These are phyloP conservation scores for Quercus variabilis DNA, from an alignment of 306 rosid species.

Conservation along the genomic window DNA sequence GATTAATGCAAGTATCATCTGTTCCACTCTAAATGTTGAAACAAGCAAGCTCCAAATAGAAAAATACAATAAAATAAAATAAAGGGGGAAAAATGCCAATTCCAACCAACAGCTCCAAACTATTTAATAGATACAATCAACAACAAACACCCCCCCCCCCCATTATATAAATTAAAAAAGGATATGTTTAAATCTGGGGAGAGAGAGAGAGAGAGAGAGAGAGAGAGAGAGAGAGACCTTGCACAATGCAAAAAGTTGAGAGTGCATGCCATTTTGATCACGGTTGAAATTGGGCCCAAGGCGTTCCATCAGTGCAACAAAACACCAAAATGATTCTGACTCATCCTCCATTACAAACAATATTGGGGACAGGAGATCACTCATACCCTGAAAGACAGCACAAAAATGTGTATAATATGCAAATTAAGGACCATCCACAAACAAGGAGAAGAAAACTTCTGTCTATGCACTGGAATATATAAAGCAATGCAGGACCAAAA, in stretches of 20 bases:
- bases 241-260: constrained; percentile 96
- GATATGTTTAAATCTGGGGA: too few species aligned
- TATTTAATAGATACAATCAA: not conserved
- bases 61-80: too few species aligned
- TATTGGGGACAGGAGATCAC: constrained; percentile 93
- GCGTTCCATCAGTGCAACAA: constrained; percentile 88
- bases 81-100: not conserved
- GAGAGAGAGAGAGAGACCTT: constrained; percentile 53
- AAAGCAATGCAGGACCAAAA: not conserved
- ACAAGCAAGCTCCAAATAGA: too few species aligned
- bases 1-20: too few species aligned
- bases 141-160: too few species aligned
- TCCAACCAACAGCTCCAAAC: not conserved
- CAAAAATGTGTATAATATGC: constrained; percentile 10
- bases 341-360: constrained; percentile 85
- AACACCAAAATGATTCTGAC: constrained; percentile 97
- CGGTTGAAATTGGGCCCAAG: constrained; percentile 99
- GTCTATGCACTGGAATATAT: not conserved
- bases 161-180: too few species aligned
- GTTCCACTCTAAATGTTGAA: too few species aligned
- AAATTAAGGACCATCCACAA: not conserved
- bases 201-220: constrained; percentile 21
- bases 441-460: not conserved
- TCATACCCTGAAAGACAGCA: constrained; percentile 76
- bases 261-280: constrained; percentile 99